Percentiles rank a stretch among this genome's conserved stretches.
These are phyloP conservation scores for Sonneratia alba DNA, from an alignment of 345 rosid genomes.

Conservation along the genomic window DNA sequence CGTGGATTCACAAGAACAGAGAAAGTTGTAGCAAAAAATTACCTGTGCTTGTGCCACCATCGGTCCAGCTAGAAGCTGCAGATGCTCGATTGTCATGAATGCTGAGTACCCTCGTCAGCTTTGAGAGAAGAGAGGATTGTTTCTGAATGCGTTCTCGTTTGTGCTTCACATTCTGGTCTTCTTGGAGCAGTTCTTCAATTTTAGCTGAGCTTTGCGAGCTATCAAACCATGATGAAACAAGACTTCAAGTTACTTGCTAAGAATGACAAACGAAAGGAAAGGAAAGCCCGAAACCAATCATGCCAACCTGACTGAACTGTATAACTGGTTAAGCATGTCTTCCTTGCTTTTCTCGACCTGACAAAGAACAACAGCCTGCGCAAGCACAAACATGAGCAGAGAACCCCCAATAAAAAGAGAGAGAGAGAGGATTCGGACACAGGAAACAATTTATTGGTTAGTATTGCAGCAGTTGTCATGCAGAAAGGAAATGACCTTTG, in stretches of 20 bases:
- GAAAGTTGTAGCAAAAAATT: neutral
- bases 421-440: neutral
- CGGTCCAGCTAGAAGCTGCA: slow-evolving; percentile 69
- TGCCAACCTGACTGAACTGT: slow-evolving; percentile 74
- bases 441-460: neutral
- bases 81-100: slow-evolving; percentile 90
- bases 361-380: slow-evolving; percentile 98
- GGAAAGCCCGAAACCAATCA: slow-evolving; percentile 2
- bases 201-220: slow-evolving; percentile 70
- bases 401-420: neutral
- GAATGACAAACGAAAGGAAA: neutral
- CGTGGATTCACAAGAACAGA: neutral
- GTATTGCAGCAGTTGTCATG: neutral
- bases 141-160: slow-evolving; percentile 73
- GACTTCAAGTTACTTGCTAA: neutral
- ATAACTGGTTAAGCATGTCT: slow-evolving; percentile 94
- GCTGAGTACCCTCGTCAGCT: slow-evolving; percentile 73
- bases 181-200: slow-evolving; percentile 83
- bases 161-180: slow-evolving; percentile 75
- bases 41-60: slow-evolving; percentile 43
- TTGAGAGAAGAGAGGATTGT: slow-evolving; percentile 77
- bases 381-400: slow-evolving; percentile 12
- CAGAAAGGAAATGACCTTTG: slow-evolving; percentile 46
- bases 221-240: slow-evolving; percentile 7
- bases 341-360: slow-evolving; percentile 98